Conservation (phyloP, 257 asterid genomes). For the Lithospermum erythrorhizon region DNA sequence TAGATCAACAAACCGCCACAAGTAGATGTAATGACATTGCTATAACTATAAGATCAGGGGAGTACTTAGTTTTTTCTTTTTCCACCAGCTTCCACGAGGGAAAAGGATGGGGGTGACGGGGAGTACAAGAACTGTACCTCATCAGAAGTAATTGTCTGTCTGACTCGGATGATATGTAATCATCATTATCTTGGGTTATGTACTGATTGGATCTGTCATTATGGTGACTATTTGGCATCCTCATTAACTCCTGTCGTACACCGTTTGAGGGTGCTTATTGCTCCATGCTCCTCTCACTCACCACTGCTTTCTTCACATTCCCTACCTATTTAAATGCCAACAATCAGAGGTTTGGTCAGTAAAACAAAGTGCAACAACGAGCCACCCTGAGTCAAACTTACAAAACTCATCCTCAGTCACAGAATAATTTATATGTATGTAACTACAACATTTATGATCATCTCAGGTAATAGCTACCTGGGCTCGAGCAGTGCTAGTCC, state of each 20-base stretch:
- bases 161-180: conserved; percentile 82
- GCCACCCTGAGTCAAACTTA: neutral
- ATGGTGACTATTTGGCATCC: conserved; percentile 59
- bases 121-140: conserved; percentile 29
- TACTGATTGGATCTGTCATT: conserved; percentile 42
- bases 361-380: neutral
- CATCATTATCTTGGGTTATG: conserved; percentile 46
- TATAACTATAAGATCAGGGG: neutral
- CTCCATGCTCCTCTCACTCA: conserved; percentile 41
- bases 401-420: neutral
- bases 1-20: neutral
- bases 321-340: conserved; percentile 43
- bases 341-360: neutral
- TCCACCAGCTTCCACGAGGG: conserved; percentile 1
- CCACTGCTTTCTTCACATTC: conserved; percentile 60
- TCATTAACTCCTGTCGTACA: conserved; percentile 86
- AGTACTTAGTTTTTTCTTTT: neutral
- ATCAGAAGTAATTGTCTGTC: conserved; percentile 85
- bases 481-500: conserved; percentile 82
- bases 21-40: neutral
- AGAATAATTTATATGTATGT: neutral
- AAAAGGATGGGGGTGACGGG: neutral
- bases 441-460: neutral
- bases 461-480: conserved; percentile 42
- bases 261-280: conserved; percentile 71